A percentile compares a stretch with the other conserved stretches of the same genome.
Evolutionary conservation across 2,329 filamentous ascomycete genomes (phyloP).

Genomic region (Canariomyces notabilis): DNA sequence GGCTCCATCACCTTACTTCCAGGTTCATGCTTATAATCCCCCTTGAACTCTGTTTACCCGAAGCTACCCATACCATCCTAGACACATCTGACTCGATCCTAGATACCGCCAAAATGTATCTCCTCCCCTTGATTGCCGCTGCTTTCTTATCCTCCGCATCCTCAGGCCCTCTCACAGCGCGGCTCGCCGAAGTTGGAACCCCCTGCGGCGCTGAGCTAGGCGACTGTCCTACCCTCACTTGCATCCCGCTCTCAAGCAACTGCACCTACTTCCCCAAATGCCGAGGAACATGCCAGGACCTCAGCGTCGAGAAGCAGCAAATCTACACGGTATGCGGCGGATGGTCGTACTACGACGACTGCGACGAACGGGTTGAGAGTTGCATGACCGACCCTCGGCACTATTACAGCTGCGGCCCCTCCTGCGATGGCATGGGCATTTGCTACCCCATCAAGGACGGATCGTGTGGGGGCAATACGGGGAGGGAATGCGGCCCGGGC

Average conservation of each 20-base stretch:
- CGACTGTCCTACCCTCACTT: conserved; percentile 16
- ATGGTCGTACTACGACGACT: conserved; percentile 13
- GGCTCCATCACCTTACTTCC: no score
- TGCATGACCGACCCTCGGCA: conserved; percentile 13
- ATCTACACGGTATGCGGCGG: conserved; percentile 18
- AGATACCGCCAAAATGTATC: neutral
- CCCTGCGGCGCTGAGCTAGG: conserved; percentile 5
- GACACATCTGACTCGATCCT: no score
- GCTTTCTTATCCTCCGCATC: neutral
- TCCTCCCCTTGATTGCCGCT: neutral
- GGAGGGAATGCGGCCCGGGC: conserved; percentile 6
- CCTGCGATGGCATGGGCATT: conserved; percentile 15
- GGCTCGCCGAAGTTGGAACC: neutral
- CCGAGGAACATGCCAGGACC: conserved; percentile 12
- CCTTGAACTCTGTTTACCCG: no score
- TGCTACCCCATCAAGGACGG: conserved; percentile 10
- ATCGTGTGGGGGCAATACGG: conserved; percentile 3
- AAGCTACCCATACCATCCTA: no score
- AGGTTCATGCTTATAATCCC: no score
- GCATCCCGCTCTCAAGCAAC: conserved; percentile 13
- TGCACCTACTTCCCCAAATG: conserved; percentile 12
- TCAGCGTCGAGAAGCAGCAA: conserved; percentile 6
- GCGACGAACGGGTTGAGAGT: conserved; percentile 12
- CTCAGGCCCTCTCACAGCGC: neutral
- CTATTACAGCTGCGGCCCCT: conserved; percentile 8